Evolutionary conservation across 192 early-diverging fungal species (phyloP).

Genomic region (Podila clonocystis): DNA sequence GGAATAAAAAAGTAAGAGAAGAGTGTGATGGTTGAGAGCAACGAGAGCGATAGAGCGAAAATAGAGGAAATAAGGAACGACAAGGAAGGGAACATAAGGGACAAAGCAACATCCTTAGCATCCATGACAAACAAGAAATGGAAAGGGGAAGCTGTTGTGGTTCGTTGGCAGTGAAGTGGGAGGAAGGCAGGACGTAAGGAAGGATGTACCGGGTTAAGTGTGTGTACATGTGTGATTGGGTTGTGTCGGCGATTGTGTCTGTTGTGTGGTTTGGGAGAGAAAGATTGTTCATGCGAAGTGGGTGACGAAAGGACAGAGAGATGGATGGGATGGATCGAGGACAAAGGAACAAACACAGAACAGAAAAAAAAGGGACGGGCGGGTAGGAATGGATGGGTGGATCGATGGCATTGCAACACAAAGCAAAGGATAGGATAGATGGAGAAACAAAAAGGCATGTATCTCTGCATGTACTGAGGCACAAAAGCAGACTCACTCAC

Average conservation of each 20-base stretch:
- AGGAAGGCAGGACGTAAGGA: no score
- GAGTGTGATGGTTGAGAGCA: background rate
- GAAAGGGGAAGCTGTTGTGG: background rate
- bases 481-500: no score
- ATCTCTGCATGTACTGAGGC: no score
- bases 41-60: no score
- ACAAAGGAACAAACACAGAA: background rate
- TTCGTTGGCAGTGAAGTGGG: background rate
- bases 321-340: conserved; percentile 4
- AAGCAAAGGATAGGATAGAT: background rate
- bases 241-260: conserved; percentile 7
- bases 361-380: background rate
- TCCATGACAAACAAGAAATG: background rate
- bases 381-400: background rate
- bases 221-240: conserved; percentile 2
- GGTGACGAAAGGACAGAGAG: background rate
- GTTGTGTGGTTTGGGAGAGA: background rate
- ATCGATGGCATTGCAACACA: no score
- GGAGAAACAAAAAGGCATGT: background rate
- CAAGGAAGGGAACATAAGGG: background rate
- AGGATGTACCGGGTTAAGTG: no score
- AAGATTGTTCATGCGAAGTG: background rate
- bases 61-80: no score
- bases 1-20: background rate
- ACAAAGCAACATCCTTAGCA: no score